Evolutionary conservation across 2,329 filamentous ascomycete genomes (phyloP).

Genomic region (Monosporascus sp.): DNA sequence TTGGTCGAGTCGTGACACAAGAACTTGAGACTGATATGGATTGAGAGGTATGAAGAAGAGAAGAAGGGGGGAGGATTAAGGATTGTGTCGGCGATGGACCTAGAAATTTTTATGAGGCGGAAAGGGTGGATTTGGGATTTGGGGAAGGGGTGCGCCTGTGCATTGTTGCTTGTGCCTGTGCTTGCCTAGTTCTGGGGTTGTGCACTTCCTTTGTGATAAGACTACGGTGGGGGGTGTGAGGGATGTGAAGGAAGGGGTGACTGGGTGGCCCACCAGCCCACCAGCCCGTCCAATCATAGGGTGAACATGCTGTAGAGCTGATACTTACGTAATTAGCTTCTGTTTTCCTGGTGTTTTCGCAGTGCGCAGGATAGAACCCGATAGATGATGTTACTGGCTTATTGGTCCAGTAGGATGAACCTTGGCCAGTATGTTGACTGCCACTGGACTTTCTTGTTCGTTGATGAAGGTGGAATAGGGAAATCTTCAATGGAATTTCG

Average conservation of each 20-base stretch:
- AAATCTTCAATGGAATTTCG: too few species aligned
- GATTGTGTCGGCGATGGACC: constrained; percentile 24
- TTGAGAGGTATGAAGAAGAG: constrained; percentile 33
- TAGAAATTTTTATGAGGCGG: constrained; percentile 30
- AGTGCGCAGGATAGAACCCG: too few species aligned
- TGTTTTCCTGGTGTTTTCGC: too few species aligned
- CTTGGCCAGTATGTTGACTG: too few species aligned
- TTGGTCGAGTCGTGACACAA: constrained; percentile 31
- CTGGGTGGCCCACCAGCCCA: too few species aligned
- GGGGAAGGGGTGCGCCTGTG: constrained; percentile 1
- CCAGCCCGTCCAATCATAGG: too few species aligned
- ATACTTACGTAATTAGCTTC: too few species aligned
- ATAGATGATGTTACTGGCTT: too few species aligned
- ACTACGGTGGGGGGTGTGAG: not conserved
- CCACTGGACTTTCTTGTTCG: too few species aligned
- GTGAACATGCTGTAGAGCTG: too few species aligned
- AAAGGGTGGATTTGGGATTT: not conserved
- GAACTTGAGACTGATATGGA: constrained; percentile 36
- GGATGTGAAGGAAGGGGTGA: not conserved
- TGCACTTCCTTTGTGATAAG: not conserved
- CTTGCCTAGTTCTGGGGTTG: not conserved
- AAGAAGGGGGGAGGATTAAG: constrained; percentile 23
- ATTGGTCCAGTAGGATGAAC: too few species aligned
- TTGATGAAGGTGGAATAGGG: too few species aligned
- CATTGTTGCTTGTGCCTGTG: constrained; percentile 5